phyloP scores from a whole-genome alignment of 192 early-diverging fungal genomes.

The Linnemannia zychae region DNA sequence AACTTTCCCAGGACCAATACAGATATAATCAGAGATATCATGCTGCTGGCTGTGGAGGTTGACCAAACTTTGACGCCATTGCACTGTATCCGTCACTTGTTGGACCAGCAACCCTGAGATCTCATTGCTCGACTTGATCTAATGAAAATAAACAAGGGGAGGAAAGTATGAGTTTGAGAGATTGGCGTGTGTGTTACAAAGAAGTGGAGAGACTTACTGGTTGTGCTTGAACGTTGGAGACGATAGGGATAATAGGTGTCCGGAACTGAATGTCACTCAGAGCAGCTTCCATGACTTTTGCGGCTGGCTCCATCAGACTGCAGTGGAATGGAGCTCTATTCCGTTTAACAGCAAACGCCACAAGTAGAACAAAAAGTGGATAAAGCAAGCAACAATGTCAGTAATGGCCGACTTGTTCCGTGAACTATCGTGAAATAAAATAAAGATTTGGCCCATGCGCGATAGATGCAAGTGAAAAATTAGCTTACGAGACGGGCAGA shows the following conservation, averaged over 20 bases:
- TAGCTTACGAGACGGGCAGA: constrained; percentile 86
- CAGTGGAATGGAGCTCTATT: constrained; percentile 95
- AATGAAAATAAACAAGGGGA: background rate
- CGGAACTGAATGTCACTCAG: constrained; percentile 77
- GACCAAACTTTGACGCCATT: constrained; percentile 90
- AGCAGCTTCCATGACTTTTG: constrained; percentile 76
- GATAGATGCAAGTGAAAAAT: background rate
- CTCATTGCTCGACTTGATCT: constrained; percentile 61
- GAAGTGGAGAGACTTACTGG: constrained; percentile 67
- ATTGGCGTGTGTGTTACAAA: background rate
- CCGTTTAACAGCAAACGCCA: background rate
- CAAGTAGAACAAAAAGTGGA: background rate
- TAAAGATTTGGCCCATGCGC: background rate
- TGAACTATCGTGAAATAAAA: background rate
- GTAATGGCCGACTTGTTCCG: background rate
- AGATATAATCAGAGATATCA: constrained; percentile 77
- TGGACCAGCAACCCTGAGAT: constrained; percentile 77
- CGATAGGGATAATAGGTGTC: constrained; percentile 82
- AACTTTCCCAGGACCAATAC: constrained; percentile 88
- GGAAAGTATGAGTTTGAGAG: background rate
- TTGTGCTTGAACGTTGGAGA: constrained; percentile 92
- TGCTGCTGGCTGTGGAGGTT: constrained; percentile 80
- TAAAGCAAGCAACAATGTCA: background rate
- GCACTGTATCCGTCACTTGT: constrained; percentile 88
- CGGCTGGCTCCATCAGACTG: constrained; percentile 90